Percentiles rank a stretch among this genome's conserved stretches.
Evolutionary conservation across 1,284 basidiomycete genomes (phyloP).

Genomic region (Ganoderma resinaceum): DNA sequence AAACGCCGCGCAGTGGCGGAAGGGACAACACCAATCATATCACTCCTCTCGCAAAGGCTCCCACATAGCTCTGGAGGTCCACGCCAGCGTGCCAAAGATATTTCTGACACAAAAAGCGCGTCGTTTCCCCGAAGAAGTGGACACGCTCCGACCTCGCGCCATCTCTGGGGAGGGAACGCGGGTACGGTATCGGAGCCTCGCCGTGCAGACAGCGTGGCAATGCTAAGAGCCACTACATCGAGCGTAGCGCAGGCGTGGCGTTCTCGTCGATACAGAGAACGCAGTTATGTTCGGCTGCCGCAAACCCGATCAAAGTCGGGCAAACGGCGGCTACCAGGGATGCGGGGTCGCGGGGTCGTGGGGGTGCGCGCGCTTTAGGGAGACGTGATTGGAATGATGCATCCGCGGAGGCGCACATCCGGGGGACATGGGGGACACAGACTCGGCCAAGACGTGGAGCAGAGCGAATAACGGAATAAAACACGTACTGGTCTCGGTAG

Average conservation of each 20-base stretch:
- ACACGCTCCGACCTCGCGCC: neutral
- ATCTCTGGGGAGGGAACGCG: neutral
- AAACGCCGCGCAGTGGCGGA: neutral
- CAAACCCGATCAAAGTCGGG: neutral
- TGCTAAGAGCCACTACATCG: neutral
- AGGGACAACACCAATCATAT: neutral
- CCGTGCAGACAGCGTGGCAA: neutral
- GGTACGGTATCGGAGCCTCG: neutral
- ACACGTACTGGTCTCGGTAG: constrained; percentile 23
- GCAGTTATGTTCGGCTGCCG: neutral
- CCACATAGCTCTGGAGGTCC: no score
- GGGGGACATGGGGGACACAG: neutral
- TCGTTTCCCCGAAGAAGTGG: neutral
- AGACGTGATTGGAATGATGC: neutral
- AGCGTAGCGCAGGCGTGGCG: neutral
- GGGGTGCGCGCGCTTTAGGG: neutral
- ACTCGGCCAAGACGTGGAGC: neutral
- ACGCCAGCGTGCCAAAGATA: neutral
- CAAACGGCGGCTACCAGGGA: neutral
- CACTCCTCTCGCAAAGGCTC: neutral
- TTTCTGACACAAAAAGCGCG: neutral
- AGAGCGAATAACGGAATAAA: neutral
- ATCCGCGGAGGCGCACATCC: neutral
- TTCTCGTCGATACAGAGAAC: neutral
- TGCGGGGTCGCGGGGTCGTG: neutral